Conservation (phyloP, 495 filamentous ascomycete genomes). For the Podospora appendiculata region DNA sequence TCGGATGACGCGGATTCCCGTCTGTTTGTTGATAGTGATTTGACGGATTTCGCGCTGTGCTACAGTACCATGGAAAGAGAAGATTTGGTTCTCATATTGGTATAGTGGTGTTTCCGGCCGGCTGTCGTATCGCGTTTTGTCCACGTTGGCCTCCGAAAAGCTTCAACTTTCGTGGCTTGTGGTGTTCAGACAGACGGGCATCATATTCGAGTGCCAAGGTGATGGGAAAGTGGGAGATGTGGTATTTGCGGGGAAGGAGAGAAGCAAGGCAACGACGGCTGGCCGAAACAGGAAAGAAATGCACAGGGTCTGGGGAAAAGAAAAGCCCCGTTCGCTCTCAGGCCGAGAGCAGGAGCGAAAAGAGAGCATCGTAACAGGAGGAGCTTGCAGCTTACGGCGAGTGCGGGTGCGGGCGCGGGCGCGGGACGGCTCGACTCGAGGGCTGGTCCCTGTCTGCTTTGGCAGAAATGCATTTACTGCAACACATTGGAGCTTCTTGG, state of each 20-base stretch:
- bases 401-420: not conserved
- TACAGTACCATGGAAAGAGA: conserved; percentile 9
- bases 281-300: not conserved
- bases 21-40: conserved; percentile 10
- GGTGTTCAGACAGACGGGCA: not conserved
- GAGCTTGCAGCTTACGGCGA: not conserved
- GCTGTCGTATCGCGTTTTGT: conserved; percentile 5
- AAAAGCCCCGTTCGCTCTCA: not conserved
- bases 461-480: not conserved
- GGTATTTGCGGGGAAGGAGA: conserved; percentile 13
- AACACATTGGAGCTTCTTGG: not conserved
- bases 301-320: not conserved
- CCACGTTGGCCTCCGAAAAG: not conserved
- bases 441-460: not conserved
- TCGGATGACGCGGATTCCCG: conserved; percentile 3
- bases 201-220: not conserved
- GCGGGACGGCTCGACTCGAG: conserved; percentile 23
- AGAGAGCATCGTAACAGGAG: not conserved
- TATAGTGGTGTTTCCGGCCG: conserved; percentile 1
- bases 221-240: not conserved
- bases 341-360: not conserved
- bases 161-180: not conserved
- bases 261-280: not conserved
- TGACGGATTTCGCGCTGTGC: conserved; percentile 8
- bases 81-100: conserved; percentile 17